Base-by-base conservation (phyloP, 2,329 filamentous ascomycete species). In the Xylariaceae sp. region DNA sequence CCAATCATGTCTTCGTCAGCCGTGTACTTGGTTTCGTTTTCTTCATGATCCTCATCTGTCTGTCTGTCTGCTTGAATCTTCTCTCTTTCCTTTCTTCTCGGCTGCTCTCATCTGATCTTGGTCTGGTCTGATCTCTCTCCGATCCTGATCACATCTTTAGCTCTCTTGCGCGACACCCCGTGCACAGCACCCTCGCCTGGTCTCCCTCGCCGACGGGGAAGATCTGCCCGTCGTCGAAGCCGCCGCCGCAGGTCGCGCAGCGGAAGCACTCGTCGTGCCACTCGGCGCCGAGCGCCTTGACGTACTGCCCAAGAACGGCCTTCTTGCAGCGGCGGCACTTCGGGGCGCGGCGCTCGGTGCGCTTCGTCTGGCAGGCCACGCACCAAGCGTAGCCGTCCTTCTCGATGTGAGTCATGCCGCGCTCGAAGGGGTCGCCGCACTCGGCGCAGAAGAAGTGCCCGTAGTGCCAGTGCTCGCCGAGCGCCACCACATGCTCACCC, bases 401-500 rank as follows among this genome's bases (percentile, higher is more conserved):
- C 71, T 99, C 94, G 50, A 99, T 86, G 66, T 87, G 85, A 39
- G 84, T 87, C 74, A 81, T 82, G 55, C 82, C 83, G 41, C 80
- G 78, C 61, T 81, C 91, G 70, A 99, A 99, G 0, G 94, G 93
- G 75, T 99, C 93, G 62, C 94, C 94, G 70, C 94, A 99, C 78
- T 99, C 92, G 35, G 94, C 94, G 69, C 94, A 99, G 81, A 99
- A 99, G 77, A 99, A 99, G 75, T 99, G 94, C 0, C 94, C 94
- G 47, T 90, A 89, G 72, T 99, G 94, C 90, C 91, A 99, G 74
- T 96, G 92, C n/a, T 87, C 84, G 1, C 94, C 94, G 51, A 96
- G 91, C 1, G 94, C 94, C 11, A 97, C 87, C 26, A 97, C 87
- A 62, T 97, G 91, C 73, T 97, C 92, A 35, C 92, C 92, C 63